Conservation (phyloP, 371 early-diverging fungal species). For the Rhizopus sp. region DNA sequence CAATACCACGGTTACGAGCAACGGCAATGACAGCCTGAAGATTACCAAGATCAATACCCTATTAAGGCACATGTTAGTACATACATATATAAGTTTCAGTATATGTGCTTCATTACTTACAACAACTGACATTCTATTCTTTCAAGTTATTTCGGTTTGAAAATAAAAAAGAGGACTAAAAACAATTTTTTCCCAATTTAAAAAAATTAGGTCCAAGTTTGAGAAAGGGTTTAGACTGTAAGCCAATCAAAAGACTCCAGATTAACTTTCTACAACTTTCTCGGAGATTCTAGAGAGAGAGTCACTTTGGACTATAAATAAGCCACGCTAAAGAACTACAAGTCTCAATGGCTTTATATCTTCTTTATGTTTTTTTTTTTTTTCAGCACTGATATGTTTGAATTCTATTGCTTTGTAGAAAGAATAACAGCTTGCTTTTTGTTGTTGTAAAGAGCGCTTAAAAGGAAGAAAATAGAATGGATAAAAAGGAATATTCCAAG, state of each 20-base stretch:
- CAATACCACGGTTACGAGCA: slow-evolving; percentile 97
- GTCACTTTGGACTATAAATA: not conserved
- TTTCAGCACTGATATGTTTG: too few relatives aligned
- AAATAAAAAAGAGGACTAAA: not conserved
- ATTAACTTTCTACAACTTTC: slow-evolving; percentile 20
- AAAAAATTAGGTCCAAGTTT: not conserved
- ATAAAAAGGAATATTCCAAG: too few relatives aligned
- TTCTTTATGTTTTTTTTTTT: too few relatives aligned
- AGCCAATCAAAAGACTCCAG: slow-evolving; percentile 1
- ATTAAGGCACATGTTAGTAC: not conserved
- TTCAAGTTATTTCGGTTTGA: not conserved
- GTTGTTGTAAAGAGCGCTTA: too few relatives aligned
- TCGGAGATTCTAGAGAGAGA: slow-evolving; percentile 18
- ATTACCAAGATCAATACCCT: slow-evolving; percentile 97
- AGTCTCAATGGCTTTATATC: too few relatives aligned
- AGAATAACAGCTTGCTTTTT: too few relatives aligned
- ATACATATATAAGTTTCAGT: not conserved
- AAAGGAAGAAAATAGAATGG: too few relatives aligned
- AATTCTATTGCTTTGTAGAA: too few relatives aligned
- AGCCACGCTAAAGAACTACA: not conserved
- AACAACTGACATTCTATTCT: slow-evolving; percentile 45
- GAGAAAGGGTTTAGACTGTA: not conserved
- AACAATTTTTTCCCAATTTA: slow-evolving; percentile 4
- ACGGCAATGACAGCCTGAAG: slow-evolving; percentile 95
- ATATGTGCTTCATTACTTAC: slow-evolving; percentile 29